These are phyloP conservation scores for Aspergillus oerlinghausenensis DNA, from an alignment of 2,329 filamentous ascomycete genomes.

Conservation along the genomic window DNA sequence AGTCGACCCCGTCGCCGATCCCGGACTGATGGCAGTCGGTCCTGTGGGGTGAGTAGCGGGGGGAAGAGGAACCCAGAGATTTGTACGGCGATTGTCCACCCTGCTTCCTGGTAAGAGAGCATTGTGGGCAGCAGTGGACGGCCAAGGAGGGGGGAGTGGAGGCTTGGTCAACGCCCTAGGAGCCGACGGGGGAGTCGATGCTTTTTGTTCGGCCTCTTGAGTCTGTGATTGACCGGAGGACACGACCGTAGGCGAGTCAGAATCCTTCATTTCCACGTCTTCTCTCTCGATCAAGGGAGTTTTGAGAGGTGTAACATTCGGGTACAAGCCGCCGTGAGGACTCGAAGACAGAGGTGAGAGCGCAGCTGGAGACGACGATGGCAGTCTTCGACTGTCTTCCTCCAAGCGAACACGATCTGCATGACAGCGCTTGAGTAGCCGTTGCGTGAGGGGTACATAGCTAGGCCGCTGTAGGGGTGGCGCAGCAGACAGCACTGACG, in stretches of 20 bases:
- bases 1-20: constrained; percentile 26
- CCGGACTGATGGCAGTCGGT: constrained; percentile 24
- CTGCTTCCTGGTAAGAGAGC: constrained; percentile 23
- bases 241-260: constrained; percentile 20
- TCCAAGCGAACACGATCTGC: constrained; percentile 37
- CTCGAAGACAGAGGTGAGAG: constrained; percentile 11
- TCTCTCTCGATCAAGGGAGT: constrained; percentile 12
- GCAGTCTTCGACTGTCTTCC: constrained; percentile 20
- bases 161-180: constrained; percentile 17
- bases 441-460: constrained; percentile 40
- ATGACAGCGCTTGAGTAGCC: constrained; percentile 40
- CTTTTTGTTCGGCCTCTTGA: constrained; percentile 2
- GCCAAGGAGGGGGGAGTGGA: constrained; percentile 27
- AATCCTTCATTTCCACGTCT: constrained; percentile 48
- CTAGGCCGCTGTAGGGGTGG: constrained; percentile 20
- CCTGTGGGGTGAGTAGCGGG: constrained; percentile 13
- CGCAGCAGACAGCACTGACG: constrained; percentile 17
- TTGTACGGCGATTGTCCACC: constrained; percentile 14
- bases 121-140: constrained; percentile 37
- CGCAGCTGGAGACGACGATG: constrained; percentile 11
- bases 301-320: constrained; percentile 9
- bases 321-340: constrained; percentile 6
- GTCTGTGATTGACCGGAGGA: constrained; percentile 14
- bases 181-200: neutral
- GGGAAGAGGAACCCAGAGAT: constrained; percentile 28